Evolutionary conservation across 345 rosid species (phyloP).

Genomic region (Rhodomyrtus tomentosa): DNA sequence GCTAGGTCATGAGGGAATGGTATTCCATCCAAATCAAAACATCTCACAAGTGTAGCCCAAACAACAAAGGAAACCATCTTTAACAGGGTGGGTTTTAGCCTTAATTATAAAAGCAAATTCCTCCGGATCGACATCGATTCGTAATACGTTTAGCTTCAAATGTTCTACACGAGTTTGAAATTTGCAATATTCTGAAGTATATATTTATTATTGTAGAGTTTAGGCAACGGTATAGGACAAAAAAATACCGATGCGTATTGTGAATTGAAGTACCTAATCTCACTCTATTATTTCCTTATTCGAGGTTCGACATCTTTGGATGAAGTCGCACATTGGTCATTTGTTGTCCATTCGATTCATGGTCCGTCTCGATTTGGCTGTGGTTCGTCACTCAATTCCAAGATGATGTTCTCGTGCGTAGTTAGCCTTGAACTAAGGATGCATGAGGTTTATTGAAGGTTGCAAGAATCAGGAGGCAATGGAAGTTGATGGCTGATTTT

Average conservation of each 20-base stretch:
- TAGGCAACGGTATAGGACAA: background rate
- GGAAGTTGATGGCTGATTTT: background rate
- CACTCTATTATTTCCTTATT: background rate
- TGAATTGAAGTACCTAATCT: background rate
- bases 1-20: too few species aligned
- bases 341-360: background rate
- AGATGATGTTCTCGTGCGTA: background rate
- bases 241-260: background rate
- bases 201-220: too few species aligned
- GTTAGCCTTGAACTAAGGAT: background rate
- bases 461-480: background rate
- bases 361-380: background rate
- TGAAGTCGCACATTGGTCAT: accelerated
- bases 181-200: too few species aligned
- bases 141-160: background rate
- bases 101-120: background rate
- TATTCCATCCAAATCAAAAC: background rate
- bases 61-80: background rate
- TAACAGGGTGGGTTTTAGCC: too few species aligned
- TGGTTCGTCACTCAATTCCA: background rate
- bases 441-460: background rate
- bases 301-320: background rate
- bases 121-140: background rate
- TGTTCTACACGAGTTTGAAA: too few species aligned
- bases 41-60: too few species aligned